Evolutionary conservation across 2,329 filamentous ascomycete genomes (phyloP).

Genomic region (Cytospora mali): DNA sequence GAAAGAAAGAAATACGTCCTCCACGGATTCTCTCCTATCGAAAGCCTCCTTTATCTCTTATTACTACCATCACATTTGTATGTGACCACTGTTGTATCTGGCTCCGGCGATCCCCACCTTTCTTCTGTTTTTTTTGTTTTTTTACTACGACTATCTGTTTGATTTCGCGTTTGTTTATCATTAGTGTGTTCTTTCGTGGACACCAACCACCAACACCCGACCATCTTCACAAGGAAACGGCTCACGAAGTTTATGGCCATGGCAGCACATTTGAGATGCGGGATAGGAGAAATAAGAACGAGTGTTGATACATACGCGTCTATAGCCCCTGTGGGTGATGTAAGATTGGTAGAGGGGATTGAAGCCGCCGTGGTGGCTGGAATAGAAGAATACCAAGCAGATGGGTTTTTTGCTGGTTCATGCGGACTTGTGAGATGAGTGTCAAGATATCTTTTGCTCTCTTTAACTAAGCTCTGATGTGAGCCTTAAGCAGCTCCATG

Average conservation of each 20-base stretch:
- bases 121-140: not conserved
- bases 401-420: not conserved
- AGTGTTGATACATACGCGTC: not conserved
- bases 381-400: constrained; percentile 14
- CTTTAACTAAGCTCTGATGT: too few species aligned
- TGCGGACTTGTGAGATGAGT: not conserved
- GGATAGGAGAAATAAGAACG: not conserved
- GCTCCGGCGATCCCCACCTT: constrained; percentile 10
- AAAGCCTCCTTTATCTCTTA: constrained; percentile 10
- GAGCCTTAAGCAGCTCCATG: not conserved
- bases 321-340: not conserved
- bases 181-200: constrained; percentile 13
- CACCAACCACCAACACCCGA: not conserved
- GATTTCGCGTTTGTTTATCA: not conserved
- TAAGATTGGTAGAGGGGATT: not conserved
- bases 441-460: too few species aligned
- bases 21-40: constrained; percentile 11
- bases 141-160: not conserved
- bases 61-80: constrained; percentile 16
- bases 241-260: constrained; percentile 23
- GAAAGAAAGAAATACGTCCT: constrained; percentile 14
- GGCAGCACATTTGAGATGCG: constrained; percentile 8
- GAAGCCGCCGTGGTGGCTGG: constrained; percentile 3
- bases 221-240: constrained; percentile 15
- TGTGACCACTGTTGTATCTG: constrained; percentile 24